Evolutionary conservation across 2,329 filamentous ascomycete species (phyloP), one percentile per base, ranked within the genome.

Genomic region (Diaporthe citriasiana): DNA sequence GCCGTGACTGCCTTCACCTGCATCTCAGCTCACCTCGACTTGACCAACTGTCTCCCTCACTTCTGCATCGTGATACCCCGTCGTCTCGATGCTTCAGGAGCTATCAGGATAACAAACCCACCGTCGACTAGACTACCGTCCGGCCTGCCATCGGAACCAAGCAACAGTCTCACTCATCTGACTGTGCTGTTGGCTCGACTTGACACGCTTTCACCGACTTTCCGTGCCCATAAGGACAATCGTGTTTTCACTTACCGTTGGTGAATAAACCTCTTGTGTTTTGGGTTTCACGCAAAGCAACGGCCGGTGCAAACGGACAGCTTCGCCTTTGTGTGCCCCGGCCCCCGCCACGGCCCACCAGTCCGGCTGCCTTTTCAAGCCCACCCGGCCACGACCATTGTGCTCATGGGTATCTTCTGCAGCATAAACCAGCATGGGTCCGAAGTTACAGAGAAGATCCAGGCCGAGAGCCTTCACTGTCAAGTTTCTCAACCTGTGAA

Each of bases 401-500:
- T 57, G 47, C 56, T 19, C 35, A 71, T 71, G 70, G 70, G 70
- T n/a, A 45, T 42, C 47, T 45, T n/a, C 19, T 71, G 66, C 57
- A 40, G 30, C 27, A 73, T 75, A 73, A 73, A 53, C 33, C 51
- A 75, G 25, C 38, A 75, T 73, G 74, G 59, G 71, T 30, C 66
- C 66, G 51, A 75, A 59, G 30, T 55, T 73, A 19, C 55, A 69
- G 74, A 66, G n/a, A 66, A 75, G 66, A 51, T 17, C 40, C 51
- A 71, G 55, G 27, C 63, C 60, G 30, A 69, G 59, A 25, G 57
- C 33, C 42, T 50, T 75, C n/a, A 69, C 71, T 35, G 42, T 50
- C 57, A 75, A 55, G 59, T 71, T 73, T 40, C 71, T 60, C 69
- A 73, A 56, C 66, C 56, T 73, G 74, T 75, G 57, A 71, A 68